Conservation (phyloP, 1,284 basidiomycete species). For the Volvariella surrecta region DNA sequence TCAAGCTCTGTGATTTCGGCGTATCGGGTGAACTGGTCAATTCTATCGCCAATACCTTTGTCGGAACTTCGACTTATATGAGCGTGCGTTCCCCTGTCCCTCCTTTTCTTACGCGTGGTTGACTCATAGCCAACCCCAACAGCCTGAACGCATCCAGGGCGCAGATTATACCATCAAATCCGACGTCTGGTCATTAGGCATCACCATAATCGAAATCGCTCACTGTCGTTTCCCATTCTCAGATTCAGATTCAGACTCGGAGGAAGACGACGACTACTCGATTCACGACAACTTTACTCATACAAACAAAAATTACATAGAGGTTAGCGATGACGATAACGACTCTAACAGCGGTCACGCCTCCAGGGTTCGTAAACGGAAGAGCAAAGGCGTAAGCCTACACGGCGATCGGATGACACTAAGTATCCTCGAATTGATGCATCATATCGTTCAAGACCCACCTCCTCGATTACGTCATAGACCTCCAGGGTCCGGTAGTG, state of each 20-base stretch:
- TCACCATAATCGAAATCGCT: conserved; percentile 88
- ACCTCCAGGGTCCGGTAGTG: conserved; percentile 39
- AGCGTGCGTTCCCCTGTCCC: conserved; percentile 57
- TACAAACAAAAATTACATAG: background rate
- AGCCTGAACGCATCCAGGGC: conserved; percentile 99
- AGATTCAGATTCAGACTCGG: conserved; percentile 18
- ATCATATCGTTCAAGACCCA: conserved; percentile 97
- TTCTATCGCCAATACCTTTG: conserved; percentile 97
- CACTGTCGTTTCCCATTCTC: conserved; percentile 22
- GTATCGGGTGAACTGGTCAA: conserved; percentile 98
- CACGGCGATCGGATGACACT: conserved; percentile 91
- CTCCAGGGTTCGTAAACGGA: conserved; percentile 26
- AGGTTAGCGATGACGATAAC: background rate
- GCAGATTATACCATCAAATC: conserved; percentile 97
- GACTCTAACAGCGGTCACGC: background rate
- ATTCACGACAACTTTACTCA: conserved; percentile 14
- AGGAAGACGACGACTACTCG: conserved; percentile 12
- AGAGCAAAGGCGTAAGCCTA: conserved; percentile 79
- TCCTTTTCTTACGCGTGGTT: background rate
- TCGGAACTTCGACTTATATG: conserved; percentile 99
- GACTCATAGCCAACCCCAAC: conserved; percentile 7
- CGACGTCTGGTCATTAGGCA: conserved; percentile 95
- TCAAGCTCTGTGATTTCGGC: conserved; percentile 99
- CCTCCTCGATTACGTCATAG: conserved; percentile 56
- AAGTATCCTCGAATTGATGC: conserved; percentile 93